Evolutionary conservation across 108 stramenopile genomes (phyloP).

Genomic region (Mediolabrus comicus): DNA sequence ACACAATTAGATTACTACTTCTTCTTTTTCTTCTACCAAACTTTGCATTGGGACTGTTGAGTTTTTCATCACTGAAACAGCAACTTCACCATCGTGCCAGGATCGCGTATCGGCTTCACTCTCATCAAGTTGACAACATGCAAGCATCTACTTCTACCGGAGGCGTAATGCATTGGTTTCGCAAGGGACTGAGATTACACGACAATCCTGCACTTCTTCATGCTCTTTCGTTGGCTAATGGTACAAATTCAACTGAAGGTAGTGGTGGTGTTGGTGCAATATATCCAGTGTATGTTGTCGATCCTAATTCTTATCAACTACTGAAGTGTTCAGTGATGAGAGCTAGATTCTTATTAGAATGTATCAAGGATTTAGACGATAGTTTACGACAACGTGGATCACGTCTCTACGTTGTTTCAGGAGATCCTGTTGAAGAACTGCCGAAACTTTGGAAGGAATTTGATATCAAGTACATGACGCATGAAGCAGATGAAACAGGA

Average conservation of each 20-base stretch:
- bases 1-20: neutral
- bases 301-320: conserved; percentile 74
- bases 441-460: conserved; percentile 66
- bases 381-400: conserved; percentile 59
- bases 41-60: conserved; percentile 7
- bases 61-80: neutral
- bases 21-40: conserved; percentile 1
- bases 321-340: conserved; percentile 62
- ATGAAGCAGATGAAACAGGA: conserved; percentile 67
- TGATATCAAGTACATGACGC: conserved; percentile 62
- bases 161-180: conserved; percentile 83
- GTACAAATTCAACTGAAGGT: neutral
- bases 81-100: neutral
- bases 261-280: conserved; percentile 16
- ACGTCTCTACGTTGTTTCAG: conserved; percentile 70
- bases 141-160: neutral
- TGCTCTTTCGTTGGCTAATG: conserved; percentile 35
- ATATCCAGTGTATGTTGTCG: conserved; percentile 79
- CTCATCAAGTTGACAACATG: no score
- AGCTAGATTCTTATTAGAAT: conserved; percentile 88
- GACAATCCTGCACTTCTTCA: conserved; percentile 90
- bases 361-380: conserved; percentile 73
- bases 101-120: neutral
- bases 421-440: conserved; percentile 76
- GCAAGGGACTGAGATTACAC: conserved; percentile 91